Evolutionary conservation across 441 rosid genomes (phyloP).

Genomic region (Croton laevigatus): DNA sequence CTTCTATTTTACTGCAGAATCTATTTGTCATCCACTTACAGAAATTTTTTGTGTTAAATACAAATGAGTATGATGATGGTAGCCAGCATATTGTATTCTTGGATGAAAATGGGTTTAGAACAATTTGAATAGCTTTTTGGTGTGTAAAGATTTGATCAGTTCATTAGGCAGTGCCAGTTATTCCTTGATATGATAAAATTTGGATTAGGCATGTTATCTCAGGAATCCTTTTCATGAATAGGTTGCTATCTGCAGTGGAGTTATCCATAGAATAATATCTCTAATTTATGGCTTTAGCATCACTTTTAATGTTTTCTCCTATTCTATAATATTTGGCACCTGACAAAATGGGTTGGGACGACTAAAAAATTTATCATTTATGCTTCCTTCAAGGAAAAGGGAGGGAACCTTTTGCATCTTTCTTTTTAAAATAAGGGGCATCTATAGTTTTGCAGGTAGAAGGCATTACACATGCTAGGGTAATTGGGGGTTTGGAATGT

Average conservation of each 20-base stretch:
- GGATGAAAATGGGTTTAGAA: neutral
- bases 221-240: neutral
- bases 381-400: neutral
- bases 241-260: neutral
- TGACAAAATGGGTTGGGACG: neutral
- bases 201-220: neutral
- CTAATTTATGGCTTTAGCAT: neutral
- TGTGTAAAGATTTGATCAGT: neutral
- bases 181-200: neutral
- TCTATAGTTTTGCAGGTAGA: neutral
- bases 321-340: neutral
- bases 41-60: neutral
- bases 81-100: neutral
- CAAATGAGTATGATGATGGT: neutral
- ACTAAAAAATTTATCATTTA: neutral
- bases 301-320: neutral
- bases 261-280: neutral
- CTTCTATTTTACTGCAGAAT: neutral
- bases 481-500: neutral
- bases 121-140: slow-evolving; percentile 2
- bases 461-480: neutral
- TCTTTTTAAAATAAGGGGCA: neutral
- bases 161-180: neutral
- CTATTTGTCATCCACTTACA: neutral
- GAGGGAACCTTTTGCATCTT: neutral